A percentile compares a stretch with the other conserved stretches of the same genome.
phyloP scores from a whole-genome alignment of 2,329 filamentous ascomycete species.

The Aspergillus sp. region DNA sequence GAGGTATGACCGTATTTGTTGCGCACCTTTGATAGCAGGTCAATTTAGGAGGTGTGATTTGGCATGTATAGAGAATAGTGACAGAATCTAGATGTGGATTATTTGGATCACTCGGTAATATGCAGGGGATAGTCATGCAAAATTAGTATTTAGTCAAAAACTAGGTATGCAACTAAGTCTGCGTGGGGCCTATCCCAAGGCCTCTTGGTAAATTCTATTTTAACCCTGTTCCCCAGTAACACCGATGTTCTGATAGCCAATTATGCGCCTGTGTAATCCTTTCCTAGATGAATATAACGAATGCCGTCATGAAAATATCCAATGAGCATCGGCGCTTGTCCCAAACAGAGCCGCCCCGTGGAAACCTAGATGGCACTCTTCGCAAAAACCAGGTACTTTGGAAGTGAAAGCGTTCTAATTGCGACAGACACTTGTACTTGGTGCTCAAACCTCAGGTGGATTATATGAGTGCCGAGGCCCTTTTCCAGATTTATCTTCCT shows the following conservation, averaged over 20 bases:
- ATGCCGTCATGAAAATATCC: neutral
- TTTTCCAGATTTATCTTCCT: neutral
- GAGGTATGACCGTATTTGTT: too few relatives aligned
- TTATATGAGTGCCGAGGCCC: neutral
- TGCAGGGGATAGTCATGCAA: neutral
- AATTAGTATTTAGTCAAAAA: neutral
- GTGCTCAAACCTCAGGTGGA: neutral
- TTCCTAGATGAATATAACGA: neutral
- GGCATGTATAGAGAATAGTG: neutral
- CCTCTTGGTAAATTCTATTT: slow-evolving; percentile 2
- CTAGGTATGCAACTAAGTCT: slow-evolving; percentile 10
- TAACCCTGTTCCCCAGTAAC: neutral
- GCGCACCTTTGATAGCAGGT: too few relatives aligned
- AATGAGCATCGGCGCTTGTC: neutral
- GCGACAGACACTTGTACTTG: too few relatives aligned
- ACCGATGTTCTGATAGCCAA: neutral
- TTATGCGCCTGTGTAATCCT: neutral
- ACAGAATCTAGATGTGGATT: neutral
- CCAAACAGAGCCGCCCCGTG: neutral
- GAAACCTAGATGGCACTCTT: too few relatives aligned
- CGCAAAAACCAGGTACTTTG: neutral
- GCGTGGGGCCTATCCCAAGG: neutral
- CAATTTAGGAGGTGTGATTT: neutral
- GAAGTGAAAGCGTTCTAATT: neutral
- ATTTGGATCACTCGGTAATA: neutral